Conservation (phyloP, 176 grass and related monocot genomes). For the Canna indica region DNA sequence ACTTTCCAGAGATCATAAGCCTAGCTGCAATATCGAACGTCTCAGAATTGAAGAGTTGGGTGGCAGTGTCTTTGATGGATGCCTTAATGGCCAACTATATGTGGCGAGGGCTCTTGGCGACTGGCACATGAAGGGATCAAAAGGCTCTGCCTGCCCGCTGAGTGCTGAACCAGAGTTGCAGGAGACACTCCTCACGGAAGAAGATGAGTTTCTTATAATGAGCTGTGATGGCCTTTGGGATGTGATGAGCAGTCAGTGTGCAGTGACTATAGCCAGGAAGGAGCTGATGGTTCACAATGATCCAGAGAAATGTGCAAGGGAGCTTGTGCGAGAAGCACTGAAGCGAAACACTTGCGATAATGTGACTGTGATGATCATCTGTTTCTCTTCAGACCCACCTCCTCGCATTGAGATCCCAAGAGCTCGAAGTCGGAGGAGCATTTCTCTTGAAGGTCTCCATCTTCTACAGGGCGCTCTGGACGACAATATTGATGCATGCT, state of each 20-base stretch:
- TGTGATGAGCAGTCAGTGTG: slow-evolving; percentile 91
- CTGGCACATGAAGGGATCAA: slow-evolving; percentile 90
- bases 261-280: slow-evolving; percentile 74
- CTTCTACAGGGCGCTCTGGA: slow-evolving; percentile 68
- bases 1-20: slow-evolving; percentile 65
- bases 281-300: slow-evolving; percentile 68
- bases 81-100: slow-evolving; percentile 72
- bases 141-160: slow-evolving; percentile 56
- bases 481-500: slow-evolving; percentile 44
- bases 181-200: slow-evolving; percentile 52
- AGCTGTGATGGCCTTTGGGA: slow-evolving; percentile 95
- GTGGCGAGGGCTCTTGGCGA: slow-evolving; percentile 84
- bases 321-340: slow-evolving; percentile 70
- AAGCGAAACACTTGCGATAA: slow-evolving; percentile 68
- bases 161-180: slow-evolving; percentile 73
- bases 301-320: slow-evolving; percentile 53
- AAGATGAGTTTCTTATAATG: slow-evolving; percentile 94
- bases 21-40: slow-evolving; percentile 45
- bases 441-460: slow-evolving; percentile 80
- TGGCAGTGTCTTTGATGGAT: slow-evolving; percentile 73
- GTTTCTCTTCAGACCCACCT: slow-evolving; percentile 70
- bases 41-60: slow-evolving; percentile 80
- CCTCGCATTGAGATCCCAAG: slow-evolving; percentile 75
- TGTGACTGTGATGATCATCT: slow-evolving; percentile 64
- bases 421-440: slow-evolving; percentile 74